A percentile compares a stretch with the other conserved stretches of the same genome.
These are phyloP conservation scores for Metarhizium album DNA, from an alignment of 2,329 filamentous ascomycete genomes.

Conservation along the genomic window DNA sequence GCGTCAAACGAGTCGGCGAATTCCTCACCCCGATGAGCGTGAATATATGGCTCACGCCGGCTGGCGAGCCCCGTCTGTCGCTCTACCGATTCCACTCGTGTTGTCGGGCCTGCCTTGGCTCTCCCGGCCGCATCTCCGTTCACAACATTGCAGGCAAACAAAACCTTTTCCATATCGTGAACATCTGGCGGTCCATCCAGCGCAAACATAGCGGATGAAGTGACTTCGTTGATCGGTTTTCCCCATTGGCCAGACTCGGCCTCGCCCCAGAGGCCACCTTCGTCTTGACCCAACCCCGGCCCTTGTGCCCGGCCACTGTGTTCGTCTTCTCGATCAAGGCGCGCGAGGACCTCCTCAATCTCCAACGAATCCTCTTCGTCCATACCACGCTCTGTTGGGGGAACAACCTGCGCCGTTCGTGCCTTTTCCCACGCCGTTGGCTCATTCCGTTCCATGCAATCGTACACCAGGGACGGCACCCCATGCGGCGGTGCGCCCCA, in stretches of 20 bases:
- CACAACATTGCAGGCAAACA: background rate
- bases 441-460: constrained; percentile 8
- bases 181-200: constrained; percentile 3
- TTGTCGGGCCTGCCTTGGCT: background rate
- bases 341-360: constrained; percentile 6
- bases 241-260: background rate
- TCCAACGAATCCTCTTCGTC: constrained; percentile 2
- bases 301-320: background rate
- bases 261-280: background rate
- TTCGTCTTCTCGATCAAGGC: background rate
- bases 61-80: background rate
- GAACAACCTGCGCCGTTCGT: constrained; percentile 8
- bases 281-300: background rate
- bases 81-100: background rate
- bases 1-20: constrained; percentile 8
- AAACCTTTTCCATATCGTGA: constrained; percentile 2
- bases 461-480: constrained; percentile 6
- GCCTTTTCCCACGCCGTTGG: constrained; percentile 6
- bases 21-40: constrained; percentile 4
- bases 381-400: constrained; percentile 6
- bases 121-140: background rate
- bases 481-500: constrained; percentile 6
- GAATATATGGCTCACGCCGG: constrained; percentile 2
- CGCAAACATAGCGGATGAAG: constrained; percentile 5
- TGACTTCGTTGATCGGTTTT: constrained; percentile 4